phyloP scores from a whole-genome alignment of 2,329 filamentous ascomycete species.

The Calonectria fujianensis region DNA sequence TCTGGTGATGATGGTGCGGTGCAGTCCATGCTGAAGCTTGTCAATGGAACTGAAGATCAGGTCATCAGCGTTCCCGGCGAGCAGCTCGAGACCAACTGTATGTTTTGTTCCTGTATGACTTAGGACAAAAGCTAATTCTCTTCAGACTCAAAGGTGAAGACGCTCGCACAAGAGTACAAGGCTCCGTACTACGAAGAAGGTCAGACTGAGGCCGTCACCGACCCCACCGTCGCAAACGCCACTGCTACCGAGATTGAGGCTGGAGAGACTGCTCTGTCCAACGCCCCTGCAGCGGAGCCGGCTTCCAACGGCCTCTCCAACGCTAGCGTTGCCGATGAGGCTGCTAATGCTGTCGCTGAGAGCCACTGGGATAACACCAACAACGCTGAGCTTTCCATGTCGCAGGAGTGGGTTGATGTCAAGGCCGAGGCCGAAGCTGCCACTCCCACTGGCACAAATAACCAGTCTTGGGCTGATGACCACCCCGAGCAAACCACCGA shows the following conservation, averaged over 20 bases:
- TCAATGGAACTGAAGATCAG: slow-evolving; percentile 81
- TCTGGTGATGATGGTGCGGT: slow-evolving; percentile 85
- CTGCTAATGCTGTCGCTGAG: slow-evolving; percentile 77
- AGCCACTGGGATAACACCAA: slow-evolving; percentile 78
- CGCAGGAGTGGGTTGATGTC: slow-evolving; percentile 82
- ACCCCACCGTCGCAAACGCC: slow-evolving; percentile 81
- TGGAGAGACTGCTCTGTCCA: slow-evolving; percentile 63
- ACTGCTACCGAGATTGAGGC: slow-evolving; percentile 80
- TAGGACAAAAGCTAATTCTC: slow-evolving; percentile 45
- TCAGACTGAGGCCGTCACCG: slow-evolving; percentile 65
- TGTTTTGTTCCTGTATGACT: slow-evolving; percentile 42
- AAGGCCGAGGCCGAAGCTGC: slow-evolving; percentile 84
- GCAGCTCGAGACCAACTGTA: slow-evolving; percentile 82
- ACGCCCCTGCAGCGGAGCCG: slow-evolving; percentile 63
- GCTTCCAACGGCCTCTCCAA: slow-evolving; percentile 67
- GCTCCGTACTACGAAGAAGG: slow-evolving; percentile 58
- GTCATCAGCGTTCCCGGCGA: slow-evolving; percentile 80
- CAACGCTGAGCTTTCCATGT: slow-evolving; percentile 65
- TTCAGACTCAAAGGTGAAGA: slow-evolving; percentile 63
- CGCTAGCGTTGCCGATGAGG: slow-evolving; percentile 70
- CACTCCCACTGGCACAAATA: slow-evolving; percentile 74
- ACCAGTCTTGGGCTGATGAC: slow-evolving; percentile 89
- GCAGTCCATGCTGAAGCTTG: slow-evolving; percentile 84
- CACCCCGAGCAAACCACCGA: slow-evolving; percentile 73
- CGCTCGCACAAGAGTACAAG: slow-evolving; percentile 72